Evolutionary conservation across 306 rosid species (phyloP).

Genomic region (Casuarina cunninghamiana): DNA sequence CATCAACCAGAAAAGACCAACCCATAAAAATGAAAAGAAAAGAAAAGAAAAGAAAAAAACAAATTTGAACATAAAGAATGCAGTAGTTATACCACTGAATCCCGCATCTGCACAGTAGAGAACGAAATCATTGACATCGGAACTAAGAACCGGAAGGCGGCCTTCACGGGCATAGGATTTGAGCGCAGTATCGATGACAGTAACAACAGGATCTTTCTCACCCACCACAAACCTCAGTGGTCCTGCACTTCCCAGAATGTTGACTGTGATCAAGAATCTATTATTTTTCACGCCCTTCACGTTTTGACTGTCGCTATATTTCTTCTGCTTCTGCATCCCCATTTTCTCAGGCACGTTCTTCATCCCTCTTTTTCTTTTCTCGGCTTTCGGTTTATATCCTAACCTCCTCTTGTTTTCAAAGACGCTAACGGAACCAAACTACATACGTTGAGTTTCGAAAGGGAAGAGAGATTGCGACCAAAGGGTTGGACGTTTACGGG

Average conservation of each 20-base stretch:
- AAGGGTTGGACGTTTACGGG: background rate
- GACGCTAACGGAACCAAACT: background rate
- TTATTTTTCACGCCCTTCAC: background rate
- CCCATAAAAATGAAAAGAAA: too few relatives aligned
- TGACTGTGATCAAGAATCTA: slow-evolving; percentile 25
- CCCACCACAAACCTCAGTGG: slow-evolving; percentile 42
- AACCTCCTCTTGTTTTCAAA: background rate
- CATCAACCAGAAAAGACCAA: background rate
- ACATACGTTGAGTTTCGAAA: background rate
- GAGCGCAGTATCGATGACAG: slow-evolving; percentile 34
- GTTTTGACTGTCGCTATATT: background rate
- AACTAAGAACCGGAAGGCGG: slow-evolving; percentile 38
- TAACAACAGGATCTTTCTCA: slow-evolving; percentile 29
- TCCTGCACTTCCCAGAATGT: slow-evolving; percentile 17
- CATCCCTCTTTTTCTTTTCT: background rate
- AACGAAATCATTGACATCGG: slow-evolving; percentile 26
- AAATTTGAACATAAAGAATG: too few relatives aligned
- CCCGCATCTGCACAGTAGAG: slow-evolving; percentile 32
- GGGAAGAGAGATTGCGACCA: background rate
- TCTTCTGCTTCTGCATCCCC: background rate
- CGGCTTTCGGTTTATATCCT: background rate
- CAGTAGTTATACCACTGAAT: slow-evolving; percentile 28
- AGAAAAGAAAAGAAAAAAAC: too few relatives aligned
- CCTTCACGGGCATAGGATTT: slow-evolving; percentile 36
- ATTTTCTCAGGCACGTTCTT: background rate